Evolutionary conservation across 2,329 filamentous ascomycete species (phyloP), one percentile per base, ranked within the genome.

Genomic region (Fusarium paranaense): DNA sequence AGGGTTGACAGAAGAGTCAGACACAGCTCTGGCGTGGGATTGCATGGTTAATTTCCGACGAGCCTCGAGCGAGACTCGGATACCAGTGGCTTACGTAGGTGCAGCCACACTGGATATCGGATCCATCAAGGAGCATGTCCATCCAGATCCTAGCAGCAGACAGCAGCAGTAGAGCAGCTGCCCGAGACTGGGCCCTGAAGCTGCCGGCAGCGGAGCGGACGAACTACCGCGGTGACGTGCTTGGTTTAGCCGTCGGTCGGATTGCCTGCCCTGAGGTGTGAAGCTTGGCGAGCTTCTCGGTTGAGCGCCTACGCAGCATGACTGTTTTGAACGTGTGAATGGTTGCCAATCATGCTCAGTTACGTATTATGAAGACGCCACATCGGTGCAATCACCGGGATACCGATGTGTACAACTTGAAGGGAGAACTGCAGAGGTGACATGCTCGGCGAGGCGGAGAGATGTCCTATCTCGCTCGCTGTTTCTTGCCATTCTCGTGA

Each of bases 361-460:
- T 57, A 37, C 54, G 54, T 27, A 25, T 45, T 10, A 25, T 27
- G 54, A 45, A 18, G 14, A 64, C 52, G 62, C 52, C 62, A 70
- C 59, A 37, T 57, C 68, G 71, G 71, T 64, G 30, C 32, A 69
- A 52, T 62, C 25, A 50, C 67, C 71, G 71, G 38, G 60, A 74
- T 60, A 52, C 71, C 71, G 67, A 67, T 25, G 62, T 52, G 25
- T 52, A 27, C 25, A 52, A 52, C 25, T 52, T 18, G 9, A 50
- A 16, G n/a, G 22, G 18, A 30, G 0, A n/a, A 22, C 35, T 47
- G 16, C 20, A 45, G 32, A 35, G 25, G 47, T 33, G 62, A 32
- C 25, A 58, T 25, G 25, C 50, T 69, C 71, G 71, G 71, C 16
- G 37, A 68, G 73, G 59, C 71, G 71, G 71, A 73, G 63, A 67